phyloP scores from a whole-genome alignment of 176 grass and related monocot genomes.

The Carex parvula region DNA sequence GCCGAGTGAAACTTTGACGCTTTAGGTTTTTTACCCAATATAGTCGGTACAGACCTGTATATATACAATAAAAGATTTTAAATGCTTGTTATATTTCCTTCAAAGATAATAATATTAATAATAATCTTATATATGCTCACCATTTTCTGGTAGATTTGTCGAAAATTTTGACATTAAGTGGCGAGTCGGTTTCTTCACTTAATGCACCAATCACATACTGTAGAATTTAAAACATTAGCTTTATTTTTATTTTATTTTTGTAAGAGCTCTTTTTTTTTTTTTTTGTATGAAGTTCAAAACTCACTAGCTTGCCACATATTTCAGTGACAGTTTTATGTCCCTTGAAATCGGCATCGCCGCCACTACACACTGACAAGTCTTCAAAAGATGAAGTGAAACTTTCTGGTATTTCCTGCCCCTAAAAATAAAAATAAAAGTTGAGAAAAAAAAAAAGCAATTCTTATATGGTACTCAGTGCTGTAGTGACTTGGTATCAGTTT shows the following conservation, averaged over 20 bases:
- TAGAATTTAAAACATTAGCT: slow-evolving; percentile 21
- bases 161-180: slow-evolving; percentile 54
- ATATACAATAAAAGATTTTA: not conserved
- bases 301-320: slow-evolving; percentile 16
- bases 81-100: not conserved
- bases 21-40: slow-evolving; percentile 55
- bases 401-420: slow-evolving; percentile 33
- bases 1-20: slow-evolving; percentile 37
- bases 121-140: slow-evolving; percentile 21
- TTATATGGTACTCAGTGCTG: not conserved
- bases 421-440: too few species aligned
- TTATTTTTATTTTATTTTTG: too few species aligned
- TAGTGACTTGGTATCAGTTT: not conserved
- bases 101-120: not conserved
- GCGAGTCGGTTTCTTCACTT: slow-evolving; percentile 35
- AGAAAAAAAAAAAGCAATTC: not conserved
- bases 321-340: slow-evolving; percentile 27
- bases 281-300: not conserved
- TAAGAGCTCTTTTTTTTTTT: not conserved
- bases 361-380: not conserved
- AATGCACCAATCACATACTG: slow-evolving; percentile 78
- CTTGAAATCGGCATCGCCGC: slow-evolving; percentile 13
- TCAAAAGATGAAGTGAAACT: slow-evolving; percentile 19
- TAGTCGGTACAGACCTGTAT: slow-evolving; percentile 53
- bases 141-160: slow-evolving; percentile 60